phyloP scores from a whole-genome alignment of 2,329 filamentous ascomycete species.

The Xylariaceae sp. region DNA sequence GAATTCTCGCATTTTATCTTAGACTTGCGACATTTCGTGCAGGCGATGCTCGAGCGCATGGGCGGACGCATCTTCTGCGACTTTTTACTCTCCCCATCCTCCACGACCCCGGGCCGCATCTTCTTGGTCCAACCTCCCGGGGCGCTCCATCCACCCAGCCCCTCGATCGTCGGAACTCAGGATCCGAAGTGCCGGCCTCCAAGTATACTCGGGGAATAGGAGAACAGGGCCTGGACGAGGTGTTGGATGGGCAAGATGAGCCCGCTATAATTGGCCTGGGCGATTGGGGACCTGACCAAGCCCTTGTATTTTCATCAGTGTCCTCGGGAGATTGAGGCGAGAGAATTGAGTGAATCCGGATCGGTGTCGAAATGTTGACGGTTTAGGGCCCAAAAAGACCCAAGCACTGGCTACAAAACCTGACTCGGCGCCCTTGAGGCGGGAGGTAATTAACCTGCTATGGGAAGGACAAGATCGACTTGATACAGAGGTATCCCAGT shows the following conservation, averaged over 20 bases:
- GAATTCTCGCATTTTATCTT: constrained; percentile 86
- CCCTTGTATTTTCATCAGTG: constrained; percentile 32
- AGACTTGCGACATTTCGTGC: constrained; percentile 67
- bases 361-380: constrained; percentile 46
- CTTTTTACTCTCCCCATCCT: constrained; percentile 36
- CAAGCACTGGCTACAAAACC: no score
- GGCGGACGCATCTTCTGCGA: constrained; percentile 41
- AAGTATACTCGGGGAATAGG: constrained; percentile 22
- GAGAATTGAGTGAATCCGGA: constrained; percentile 48
- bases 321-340: constrained; percentile 40
- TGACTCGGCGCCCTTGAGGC: no score
- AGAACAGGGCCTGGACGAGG: constrained; percentile 25
- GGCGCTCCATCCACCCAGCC: constrained; percentile 18
- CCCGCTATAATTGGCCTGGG: constrained; percentile 34
- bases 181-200: constrained; percentile 24
- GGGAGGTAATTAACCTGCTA: constrained; percentile 10
- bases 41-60: constrained; percentile 77
- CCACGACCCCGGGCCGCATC: constrained; percentile 31
- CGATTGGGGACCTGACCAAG: constrained; percentile 28
- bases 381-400: constrained; percentile 37
- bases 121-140: constrained; percentile 28
- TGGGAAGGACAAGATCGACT: constrained; percentile 15
- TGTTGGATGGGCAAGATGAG: constrained; percentile 30
- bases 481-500: no score
- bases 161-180: constrained; percentile 21